phyloP scores from a whole-genome alignment of 1,139 yeast genomes.

The Ashbya aceris region DNA sequence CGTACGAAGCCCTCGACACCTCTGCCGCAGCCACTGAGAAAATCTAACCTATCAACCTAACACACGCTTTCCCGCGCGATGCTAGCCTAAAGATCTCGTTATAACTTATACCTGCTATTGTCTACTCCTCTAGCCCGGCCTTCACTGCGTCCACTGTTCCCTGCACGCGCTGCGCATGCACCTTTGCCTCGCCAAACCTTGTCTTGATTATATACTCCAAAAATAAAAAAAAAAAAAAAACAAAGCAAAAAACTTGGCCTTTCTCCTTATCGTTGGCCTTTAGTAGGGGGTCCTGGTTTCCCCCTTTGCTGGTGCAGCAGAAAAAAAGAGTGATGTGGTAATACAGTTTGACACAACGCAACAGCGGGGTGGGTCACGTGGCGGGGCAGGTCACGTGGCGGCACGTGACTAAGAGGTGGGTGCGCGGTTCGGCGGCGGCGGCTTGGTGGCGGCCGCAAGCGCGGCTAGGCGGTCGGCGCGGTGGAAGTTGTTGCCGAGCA shows the following conservation, averaged over 20 bases:
- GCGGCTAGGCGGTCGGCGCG: conserved; percentile 3
- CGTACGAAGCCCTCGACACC: too few relatives aligned
- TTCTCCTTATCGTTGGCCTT: not conserved
- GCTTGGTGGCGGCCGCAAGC: not conserved
- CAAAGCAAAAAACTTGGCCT: conserved; percentile 1
- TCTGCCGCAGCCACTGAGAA: too few relatives aligned
- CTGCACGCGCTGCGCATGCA: too few relatives aligned
- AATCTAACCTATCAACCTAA: too few relatives aligned
- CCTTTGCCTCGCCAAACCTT: conserved; percentile 3
- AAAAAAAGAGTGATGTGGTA: not conserved
- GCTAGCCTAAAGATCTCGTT: too few relatives aligned
- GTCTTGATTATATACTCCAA: conserved; percentile 5
- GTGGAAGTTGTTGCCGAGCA: conserved; percentile 7
- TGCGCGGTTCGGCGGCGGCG: not conserved
- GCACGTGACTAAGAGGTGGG: not conserved
- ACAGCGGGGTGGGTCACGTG: not conserved
- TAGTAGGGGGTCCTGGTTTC: conserved; percentile 1
- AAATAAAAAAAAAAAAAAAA: conserved; percentile 1
- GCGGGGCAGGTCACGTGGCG: too few relatives aligned
- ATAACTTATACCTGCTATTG: too few relatives aligned
- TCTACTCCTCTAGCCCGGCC: too few relatives aligned
- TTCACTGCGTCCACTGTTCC: too few relatives aligned
- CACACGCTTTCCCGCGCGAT: too few relatives aligned
- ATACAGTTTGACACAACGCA: conserved; percentile 3
- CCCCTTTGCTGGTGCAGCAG: conserved; percentile 2